Conservation (phyloP, 2,329 filamentous ascomycete species). For the Sporothrix inflata region DNA sequence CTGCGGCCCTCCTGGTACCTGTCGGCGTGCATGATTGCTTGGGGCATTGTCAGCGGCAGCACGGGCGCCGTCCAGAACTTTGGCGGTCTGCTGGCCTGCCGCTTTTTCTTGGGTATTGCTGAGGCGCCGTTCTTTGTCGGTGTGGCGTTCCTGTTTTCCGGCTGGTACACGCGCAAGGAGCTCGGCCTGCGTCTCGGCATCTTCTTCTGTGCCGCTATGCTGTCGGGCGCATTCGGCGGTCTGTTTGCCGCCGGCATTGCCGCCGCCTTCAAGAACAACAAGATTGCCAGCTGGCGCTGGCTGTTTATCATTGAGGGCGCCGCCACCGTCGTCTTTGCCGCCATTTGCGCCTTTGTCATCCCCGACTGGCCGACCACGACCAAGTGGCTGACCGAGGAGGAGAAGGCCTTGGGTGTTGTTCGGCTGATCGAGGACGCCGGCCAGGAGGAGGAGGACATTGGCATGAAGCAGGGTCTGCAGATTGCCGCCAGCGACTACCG, state of each 20-base stretch:
- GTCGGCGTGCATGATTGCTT: constrained; percentile 36
- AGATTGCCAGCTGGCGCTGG: constrained; percentile 63
- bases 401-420: constrained; percentile 57
- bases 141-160: constrained; percentile 53
- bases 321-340: constrained; percentile 53
- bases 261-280: constrained; percentile 59
- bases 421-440: constrained; percentile 60
- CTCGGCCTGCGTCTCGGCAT: constrained; percentile 59
- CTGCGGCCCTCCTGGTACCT: constrained; percentile 49
- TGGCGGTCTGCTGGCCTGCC: constrained; percentile 25
- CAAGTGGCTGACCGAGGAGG: constrained; percentile 62
- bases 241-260: constrained; percentile 63
- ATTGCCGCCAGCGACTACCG: constrained; percentile 65
- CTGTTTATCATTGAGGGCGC: constrained; percentile 61
- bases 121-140: constrained; percentile 19
- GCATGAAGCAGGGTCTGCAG: constrained; percentile 53
- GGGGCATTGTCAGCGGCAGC: constrained; percentile 37
- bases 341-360: constrained; percentile 52
- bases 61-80: constrained; percentile 30
- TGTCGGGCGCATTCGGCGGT: constrained; percentile 63
- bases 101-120: constrained; percentile 27
- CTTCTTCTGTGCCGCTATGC: constrained; percentile 62
- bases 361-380: constrained; percentile 61
- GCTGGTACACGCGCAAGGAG: constrained; percentile 68
- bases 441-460: constrained; percentile 58